Evolutionary conservation across 306 rosid genomes (phyloP).

Genomic region (Quercus rubra): DNA sequence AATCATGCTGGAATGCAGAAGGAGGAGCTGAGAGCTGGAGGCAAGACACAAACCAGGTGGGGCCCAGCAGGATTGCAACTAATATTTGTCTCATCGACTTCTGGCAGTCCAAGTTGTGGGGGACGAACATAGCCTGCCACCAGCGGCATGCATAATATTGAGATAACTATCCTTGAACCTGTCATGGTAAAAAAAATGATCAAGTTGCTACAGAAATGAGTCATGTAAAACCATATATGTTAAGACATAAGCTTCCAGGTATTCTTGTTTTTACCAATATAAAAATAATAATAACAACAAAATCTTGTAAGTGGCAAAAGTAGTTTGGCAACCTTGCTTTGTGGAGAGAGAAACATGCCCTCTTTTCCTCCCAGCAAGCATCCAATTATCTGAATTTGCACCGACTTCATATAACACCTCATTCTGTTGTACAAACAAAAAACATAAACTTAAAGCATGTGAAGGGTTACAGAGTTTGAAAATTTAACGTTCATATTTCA

Average conservation of each 20-base stretch:
- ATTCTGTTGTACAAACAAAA: constrained; percentile 45
- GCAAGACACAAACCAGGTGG: constrained; percentile 91
- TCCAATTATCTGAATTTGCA: constrained; percentile 88
- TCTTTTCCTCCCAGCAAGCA: constrained; percentile 98
- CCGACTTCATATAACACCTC: constrained; percentile 85
- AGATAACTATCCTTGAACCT: constrained; percentile 87
- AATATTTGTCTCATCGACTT: constrained; percentile 68
- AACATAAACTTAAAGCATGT: constrained; percentile 5
- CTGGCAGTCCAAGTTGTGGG: constrained; percentile 82
- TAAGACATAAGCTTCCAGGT: neutral
- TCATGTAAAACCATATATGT: neutral
- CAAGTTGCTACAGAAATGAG: constrained; percentile 3
- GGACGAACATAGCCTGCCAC: constrained; percentile 94
- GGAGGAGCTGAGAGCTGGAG: constrained; percentile 89
- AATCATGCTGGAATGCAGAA: constrained; percentile 78
- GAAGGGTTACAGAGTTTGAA: neutral
- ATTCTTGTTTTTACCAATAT: neutral
- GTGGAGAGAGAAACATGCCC: constrained; percentile 76
- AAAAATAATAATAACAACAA: neutral
- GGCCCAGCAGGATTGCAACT: constrained; percentile 95
- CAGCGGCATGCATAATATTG: constrained; percentile 83
- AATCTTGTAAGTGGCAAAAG: neutral
- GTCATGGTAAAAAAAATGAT: constrained; percentile 18
- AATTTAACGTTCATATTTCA: neutral
- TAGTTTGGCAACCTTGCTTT: constrained; percentile 57